Base-by-base conservation (phyloP, 2,329 filamentous ascomycete genomes). In the Remersonia thermophila region DNA sequence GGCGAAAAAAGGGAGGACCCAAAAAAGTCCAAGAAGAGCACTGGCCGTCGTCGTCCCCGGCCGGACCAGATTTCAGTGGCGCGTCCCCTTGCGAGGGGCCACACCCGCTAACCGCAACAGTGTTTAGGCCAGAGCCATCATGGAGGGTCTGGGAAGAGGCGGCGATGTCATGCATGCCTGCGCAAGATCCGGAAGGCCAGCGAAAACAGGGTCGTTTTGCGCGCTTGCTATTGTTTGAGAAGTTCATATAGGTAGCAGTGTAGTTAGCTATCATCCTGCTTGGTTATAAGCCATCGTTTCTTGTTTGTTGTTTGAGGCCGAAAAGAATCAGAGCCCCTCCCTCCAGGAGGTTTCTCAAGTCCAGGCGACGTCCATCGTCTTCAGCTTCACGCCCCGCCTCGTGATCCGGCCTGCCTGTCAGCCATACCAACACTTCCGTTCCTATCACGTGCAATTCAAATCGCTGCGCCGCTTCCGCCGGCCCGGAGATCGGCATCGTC, bases 1-100 rank as follows among this genome's bases (percentile, higher is more conserved):
- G 20, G 9, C 5, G 9, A 23, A 23, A 20, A 20, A 10, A 27
- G 25, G 23, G 27, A 20, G 30, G 29, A 29, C 17, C 25, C n/a
- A 4, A 30, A 27, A 26, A 13, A 13, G 31, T 30, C 33, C 34
- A 11, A 9, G 30, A 36, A 28, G 35, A 37, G 31, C 27, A 32
- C 32, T 32, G 35, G 7, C 7, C 28, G 12, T 4, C 14, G 20
- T 23, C 20, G 20, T 23, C 20, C 20, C 20, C 20, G 20, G 20
- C 20, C 20, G 11, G n/a, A 30, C 32, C 33, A 36, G 36, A 42
- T 36, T 34, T 32, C 36, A 42, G 36, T 42, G 40, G 40, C 36
- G 40, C 32, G 11, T 20, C 12, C 26, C 32, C 32, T 13, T 28
- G 25, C 26, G 27, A 32, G 14, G 20, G 20, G 20, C 12, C 20